Evolutionary conservation across 305 asterid species (phyloP), one percentile per base, ranked within the genome.

Genomic region (Fraxinus greggii): DNA sequence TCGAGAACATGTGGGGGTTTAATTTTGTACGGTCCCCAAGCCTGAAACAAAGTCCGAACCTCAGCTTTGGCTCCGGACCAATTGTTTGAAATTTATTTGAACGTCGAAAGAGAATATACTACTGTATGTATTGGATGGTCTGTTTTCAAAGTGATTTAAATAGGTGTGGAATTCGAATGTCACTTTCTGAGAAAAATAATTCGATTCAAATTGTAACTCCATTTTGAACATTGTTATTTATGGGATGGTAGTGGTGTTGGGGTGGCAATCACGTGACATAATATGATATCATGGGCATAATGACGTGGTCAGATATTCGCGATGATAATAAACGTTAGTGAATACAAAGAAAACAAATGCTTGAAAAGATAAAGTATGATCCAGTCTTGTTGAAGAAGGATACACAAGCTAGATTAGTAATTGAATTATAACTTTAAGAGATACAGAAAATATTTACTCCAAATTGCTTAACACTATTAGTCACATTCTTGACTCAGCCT

Each of bases 1-100:
- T 26, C 75, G 75, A 33, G 32, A 28, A 29, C 36, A 29, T 67
- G 26, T 38, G 83, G 79, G 33, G 65, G 10, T 67, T 38, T 23
- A 26, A 36, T 23, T 67, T 35, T 63, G 72, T 63, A 24, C 31
- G 26, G 32, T 8, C 33, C 35, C 72, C 32, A 23, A 24, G 32
- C 33, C 42, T 24, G 2, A 13, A 61, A 21, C 33, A 12, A 61
- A 17, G 8, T 61, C 69, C 70, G 32, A 79, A 28, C 48, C 77
- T 29, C 45, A 42, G 82, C 69, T 42, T 69, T 77, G 70, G 38
- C 61, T 17, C 65, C 33, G 23, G 24, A 69, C 76, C 77, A 40
- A 69, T 17, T 79, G 38, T 79, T 28, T 79, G 45, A 65, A 40
- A 40, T 3, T 21, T 3, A 1, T 1, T 63, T 3, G 76, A 77